Conservation (phyloP, 345 rosid species). For the Lepidium sativum region DNA sequence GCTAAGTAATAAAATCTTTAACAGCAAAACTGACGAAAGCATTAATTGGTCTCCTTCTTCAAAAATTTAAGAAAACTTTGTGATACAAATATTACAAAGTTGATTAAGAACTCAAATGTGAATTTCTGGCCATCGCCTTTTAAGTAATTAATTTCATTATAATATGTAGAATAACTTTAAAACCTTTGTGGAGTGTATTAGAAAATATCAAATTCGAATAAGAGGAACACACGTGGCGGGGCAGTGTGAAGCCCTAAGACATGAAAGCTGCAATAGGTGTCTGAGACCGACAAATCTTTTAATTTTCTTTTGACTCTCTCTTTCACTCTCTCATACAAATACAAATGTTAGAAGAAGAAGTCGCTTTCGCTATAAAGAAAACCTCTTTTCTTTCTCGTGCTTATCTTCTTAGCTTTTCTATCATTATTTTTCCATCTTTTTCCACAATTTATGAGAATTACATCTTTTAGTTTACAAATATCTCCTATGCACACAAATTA, state of each 20-base stretch:
- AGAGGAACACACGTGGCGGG: slow-evolving; percentile 20
- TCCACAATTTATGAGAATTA: no score
- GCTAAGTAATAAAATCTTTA: no score
- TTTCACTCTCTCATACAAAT: not conserved
- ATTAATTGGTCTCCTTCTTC: no score
- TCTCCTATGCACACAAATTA: no score
- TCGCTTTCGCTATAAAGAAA: slow-evolving; percentile 59
- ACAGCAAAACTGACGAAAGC: no score
- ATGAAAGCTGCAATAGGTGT: slow-evolving; percentile 9
- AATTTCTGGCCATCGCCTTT: no score
- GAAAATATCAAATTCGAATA: not conserved
- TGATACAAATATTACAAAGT: no score
- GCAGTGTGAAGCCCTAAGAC: slow-evolving; percentile 24
- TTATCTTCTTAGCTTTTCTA: slow-evolving; percentile 43
- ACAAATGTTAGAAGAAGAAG: slow-evolving; percentile 25
- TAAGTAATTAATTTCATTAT: no score
- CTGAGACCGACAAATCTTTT: slow-evolving; percentile 22
- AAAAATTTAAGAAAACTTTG: no score
- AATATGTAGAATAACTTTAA: no score
- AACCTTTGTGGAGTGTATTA: not conserved
- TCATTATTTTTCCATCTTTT: slow-evolving; percentile 14
- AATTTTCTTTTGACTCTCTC: slow-evolving; percentile 17
- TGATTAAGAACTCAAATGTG: no score
- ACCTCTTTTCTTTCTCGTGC: slow-evolving; percentile 49
- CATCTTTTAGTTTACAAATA: slow-evolving; percentile 5